Evolutionary conservation across 257 asterid genomes (phyloP), one percentile per base, ranked within the genome.

Genomic region (Scutellaria baicalensis): DNA sequence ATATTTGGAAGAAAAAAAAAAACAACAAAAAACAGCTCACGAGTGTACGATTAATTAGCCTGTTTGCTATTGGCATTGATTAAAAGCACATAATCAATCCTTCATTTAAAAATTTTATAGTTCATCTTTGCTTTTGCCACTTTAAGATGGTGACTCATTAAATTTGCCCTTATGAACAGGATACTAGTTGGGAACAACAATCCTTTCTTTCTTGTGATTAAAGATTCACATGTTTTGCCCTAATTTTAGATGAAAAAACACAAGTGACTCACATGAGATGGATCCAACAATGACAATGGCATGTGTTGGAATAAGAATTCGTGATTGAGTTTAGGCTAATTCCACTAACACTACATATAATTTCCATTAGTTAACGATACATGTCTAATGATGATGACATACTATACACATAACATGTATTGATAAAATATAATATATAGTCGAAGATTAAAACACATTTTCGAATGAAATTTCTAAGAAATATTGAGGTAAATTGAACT

Each of bases 171-270:
- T 68, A 5, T 11, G 31, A 14, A 74, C 14, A 54, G 44, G 57
- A 66, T 51, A 45, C 51, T 33, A 57, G 33, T 66, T 50, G 64
- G 52, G 70, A 52, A 61, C 49, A 68, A 62, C 59, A 75, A 75
- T 60, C 64, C 36, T 65, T 39, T 68, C 51, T 8, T 35, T 68
- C 51, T 8, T 35, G 39, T 35, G 18, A 36, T 50, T 27, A 60
- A 68, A 59, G 66, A 14, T 52, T 61, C 75, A 75, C 79, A 62
- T 61, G 71, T 21, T 33, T 36, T 62, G n/a, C 71, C 33, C 60
- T 18, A 43, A 13, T 42, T 52, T 42, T 68, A 49, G 67, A 62
- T 69, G 33, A 9, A 33, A 20, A 75, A 59, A 35, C 27, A 23
- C 33, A 27, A 27, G 35, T n/a, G 17, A 14, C 44, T 68, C 75